These are phyloP conservation scores for Caloboletus inedulis DNA, from an alignment of 1,284 basidiomycete genomes.

Conservation along the genomic window DNA sequence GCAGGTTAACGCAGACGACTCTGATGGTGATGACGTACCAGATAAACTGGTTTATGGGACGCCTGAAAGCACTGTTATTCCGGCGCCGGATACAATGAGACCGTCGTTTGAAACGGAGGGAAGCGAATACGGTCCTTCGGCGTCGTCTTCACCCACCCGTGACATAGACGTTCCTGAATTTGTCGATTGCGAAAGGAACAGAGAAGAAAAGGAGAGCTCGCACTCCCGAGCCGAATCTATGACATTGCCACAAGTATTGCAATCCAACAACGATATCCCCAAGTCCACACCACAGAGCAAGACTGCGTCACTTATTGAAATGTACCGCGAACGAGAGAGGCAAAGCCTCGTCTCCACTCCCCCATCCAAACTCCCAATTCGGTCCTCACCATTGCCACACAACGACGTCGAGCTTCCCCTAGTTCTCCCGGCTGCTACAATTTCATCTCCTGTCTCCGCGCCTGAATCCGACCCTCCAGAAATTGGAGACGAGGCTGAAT, in stretches of 20 bases:
- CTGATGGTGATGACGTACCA: conserved; percentile 34
- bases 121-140: conserved; percentile 34
- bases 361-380: conserved; percentile 38
- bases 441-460: conserved; percentile 18
- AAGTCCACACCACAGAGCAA: conserved; percentile 43
- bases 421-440: not conserved
- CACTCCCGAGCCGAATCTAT: conserved; percentile 30
- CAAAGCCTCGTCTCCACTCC: conserved; percentile 24
- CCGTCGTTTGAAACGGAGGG: conserved; percentile 33
- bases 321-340: conserved; percentile 74
- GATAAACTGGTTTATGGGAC: conserved; percentile 33
- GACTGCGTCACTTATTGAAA: conserved; percentile 73
- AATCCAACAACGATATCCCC: conserved; percentile 27
- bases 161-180: conserved; percentile 35
- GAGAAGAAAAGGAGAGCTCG: conserved; percentile 31
- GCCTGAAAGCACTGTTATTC: conserved; percentile 21
- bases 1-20: conserved; percentile 31
- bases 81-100: conserved; percentile 27
- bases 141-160: conserved; percentile 27
- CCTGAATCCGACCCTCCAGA: conserved; percentile 19
- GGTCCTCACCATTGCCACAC: conserved; percentile 19
- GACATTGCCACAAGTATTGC: conserved; percentile 26
- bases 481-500: conserved; percentile 16
- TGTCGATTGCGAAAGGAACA: conserved; percentile 36
- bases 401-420: conserved; percentile 9